These are phyloP conservation scores for Piloderma croceum DNA, from an alignment of 768 basidiomycete species.

Conservation along the genomic window DNA sequence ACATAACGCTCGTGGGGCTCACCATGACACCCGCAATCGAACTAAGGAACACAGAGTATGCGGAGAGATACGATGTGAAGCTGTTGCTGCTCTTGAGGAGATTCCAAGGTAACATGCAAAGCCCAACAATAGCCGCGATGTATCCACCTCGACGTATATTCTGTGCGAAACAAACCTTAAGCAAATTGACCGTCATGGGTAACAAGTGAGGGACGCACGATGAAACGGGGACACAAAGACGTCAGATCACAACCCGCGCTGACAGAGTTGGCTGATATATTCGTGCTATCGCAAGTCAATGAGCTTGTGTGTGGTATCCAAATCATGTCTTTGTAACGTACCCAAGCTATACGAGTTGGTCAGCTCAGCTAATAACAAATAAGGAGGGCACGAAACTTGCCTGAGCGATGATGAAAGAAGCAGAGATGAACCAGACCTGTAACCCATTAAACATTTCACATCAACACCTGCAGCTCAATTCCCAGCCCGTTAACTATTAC, in stretches of 20 bases:
- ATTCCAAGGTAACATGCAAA: slow-evolving; percentile 76
- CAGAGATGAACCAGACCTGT: slow-evolving; percentile 78
- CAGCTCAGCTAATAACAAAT: slow-evolving; percentile 2
- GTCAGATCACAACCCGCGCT: slow-evolving; percentile 82
- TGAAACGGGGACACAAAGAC: slow-evolving; percentile 68
- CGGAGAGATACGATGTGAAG: slow-evolving; percentile 78
- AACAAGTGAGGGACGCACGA: slow-evolving; percentile 36
- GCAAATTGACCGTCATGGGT: slow-evolving; percentile 2
- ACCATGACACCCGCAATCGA: slow-evolving; percentile 82
- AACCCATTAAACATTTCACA: not conserved
- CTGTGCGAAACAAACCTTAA: slow-evolving; percentile 23
- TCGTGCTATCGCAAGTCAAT: slow-evolving; percentile 47
- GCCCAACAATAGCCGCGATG: slow-evolving; percentile 70
- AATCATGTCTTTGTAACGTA: not conserved
- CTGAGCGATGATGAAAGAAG: slow-evolving; percentile 76
- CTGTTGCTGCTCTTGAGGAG: slow-evolving; percentile 64
- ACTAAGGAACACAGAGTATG: slow-evolving; percentile 76
- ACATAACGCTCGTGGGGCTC: slow-evolving; percentile 9
- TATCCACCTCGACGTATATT: slow-evolving; percentile 85
- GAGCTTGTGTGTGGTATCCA: too few species aligned
- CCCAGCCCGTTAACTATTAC: slow-evolving; percentile 1
- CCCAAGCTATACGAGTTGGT: slow-evolving; percentile 13
- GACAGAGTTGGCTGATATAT: slow-evolving; percentile 79
- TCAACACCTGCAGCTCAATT: not conserved
- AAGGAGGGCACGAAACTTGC: slow-evolving; percentile 19